These are phyloP conservation scores for Russula earlei DNA, from an alignment of 768 basidiomycete genomes.

Conservation along the genomic window DNA sequence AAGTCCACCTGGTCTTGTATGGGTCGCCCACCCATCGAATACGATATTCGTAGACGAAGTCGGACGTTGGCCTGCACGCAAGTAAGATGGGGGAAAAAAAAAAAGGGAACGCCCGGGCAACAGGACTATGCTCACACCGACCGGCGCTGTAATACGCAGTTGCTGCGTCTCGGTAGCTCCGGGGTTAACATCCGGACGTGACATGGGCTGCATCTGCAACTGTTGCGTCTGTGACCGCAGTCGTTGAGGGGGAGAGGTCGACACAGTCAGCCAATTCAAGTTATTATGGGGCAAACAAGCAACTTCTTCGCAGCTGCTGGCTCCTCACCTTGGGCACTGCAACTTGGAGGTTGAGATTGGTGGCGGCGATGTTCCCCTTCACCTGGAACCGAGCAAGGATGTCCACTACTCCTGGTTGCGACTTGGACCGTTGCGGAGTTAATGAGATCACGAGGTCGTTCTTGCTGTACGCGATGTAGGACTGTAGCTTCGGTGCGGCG, in stretches of 20 bases:
- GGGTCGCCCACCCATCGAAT: slow-evolving; percentile 52
- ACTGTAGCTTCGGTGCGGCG: slow-evolving; percentile 44
- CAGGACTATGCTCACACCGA: slow-evolving; percentile 53
- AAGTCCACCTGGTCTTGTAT: slow-evolving; percentile 95
- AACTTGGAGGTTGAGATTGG: slow-evolving; percentile 85
- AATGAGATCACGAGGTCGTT: slow-evolving; percentile 83
- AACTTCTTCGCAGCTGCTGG: not conserved
- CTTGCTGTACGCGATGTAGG: slow-evolving; percentile 88
- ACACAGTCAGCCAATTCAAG: not conserved
- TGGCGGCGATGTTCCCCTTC: slow-evolving; percentile 40
- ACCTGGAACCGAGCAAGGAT: slow-evolving; percentile 84
- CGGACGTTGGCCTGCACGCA: slow-evolving; percentile 62
- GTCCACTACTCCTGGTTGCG: slow-evolving; percentile 83
- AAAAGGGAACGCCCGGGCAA: not conserved
- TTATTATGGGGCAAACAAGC: not conserved
- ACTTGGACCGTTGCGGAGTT: slow-evolving; percentile 73
- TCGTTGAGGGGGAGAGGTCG: not conserved
- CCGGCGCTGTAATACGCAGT: slow-evolving; percentile 83
- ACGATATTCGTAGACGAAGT: slow-evolving; percentile 79
- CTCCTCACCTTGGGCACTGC: slow-evolving; percentile 83
- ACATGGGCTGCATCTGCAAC: slow-evolving; percentile 97
- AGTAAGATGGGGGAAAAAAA: not conserved
- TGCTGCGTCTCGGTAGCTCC: slow-evolving; percentile 88
- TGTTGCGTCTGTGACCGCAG: slow-evolving; percentile 76
- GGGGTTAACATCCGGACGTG: slow-evolving; percentile 66